These are phyloP conservation scores for Tylopilus subfusipes DNA, from an alignment of 768 basidiomycete species.

Conservation along the genomic window DNA sequence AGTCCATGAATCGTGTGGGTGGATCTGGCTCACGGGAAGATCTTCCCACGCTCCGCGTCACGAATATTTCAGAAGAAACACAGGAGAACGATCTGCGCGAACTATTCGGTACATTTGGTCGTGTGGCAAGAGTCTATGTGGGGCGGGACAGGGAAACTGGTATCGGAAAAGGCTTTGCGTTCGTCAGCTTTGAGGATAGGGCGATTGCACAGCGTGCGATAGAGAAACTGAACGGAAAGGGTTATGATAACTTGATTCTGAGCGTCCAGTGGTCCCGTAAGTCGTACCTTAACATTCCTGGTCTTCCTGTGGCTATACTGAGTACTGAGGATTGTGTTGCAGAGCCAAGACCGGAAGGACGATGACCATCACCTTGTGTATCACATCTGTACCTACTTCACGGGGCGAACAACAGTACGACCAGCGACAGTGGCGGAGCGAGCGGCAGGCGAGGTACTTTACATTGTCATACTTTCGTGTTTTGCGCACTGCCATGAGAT, in stretches of 20 bases:
- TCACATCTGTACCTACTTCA: conserved; percentile 1
- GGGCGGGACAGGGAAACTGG: conserved; percentile 94
- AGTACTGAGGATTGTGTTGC: conserved; percentile 5
- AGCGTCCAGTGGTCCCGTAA: conserved; percentile 64
- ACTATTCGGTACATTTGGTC: conserved; percentile 82
- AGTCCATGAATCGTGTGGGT: conserved; percentile 56
- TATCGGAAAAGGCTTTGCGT: conserved; percentile 93
- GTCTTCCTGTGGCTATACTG: background rate
- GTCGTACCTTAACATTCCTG: conserved; percentile 20
- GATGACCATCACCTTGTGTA: conserved; percentile 15
- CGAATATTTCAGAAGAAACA: conserved; percentile 94
- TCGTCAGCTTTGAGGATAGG: conserved; percentile 90
- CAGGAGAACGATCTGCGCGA: conserved; percentile 92
- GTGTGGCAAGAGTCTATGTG: conserved; percentile 87
- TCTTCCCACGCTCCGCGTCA: conserved; percentile 93
- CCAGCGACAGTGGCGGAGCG: background rate
- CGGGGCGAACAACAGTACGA: background rate
- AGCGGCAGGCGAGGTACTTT: too few relatives aligned
- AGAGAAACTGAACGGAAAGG: conserved; percentile 86
- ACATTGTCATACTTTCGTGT: too few relatives aligned
- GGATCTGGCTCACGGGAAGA: conserved; percentile 71
- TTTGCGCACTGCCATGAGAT: too few relatives aligned
- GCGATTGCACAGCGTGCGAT: conserved; percentile 81
- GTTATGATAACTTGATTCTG: conserved; percentile 89
- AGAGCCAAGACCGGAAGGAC: conserved; percentile 46